These are phyloP conservation scores for Shiraia sp. DNA, from an alignment of 2,329 filamentous ascomycete genomes.

Conservation along the genomic window DNA sequence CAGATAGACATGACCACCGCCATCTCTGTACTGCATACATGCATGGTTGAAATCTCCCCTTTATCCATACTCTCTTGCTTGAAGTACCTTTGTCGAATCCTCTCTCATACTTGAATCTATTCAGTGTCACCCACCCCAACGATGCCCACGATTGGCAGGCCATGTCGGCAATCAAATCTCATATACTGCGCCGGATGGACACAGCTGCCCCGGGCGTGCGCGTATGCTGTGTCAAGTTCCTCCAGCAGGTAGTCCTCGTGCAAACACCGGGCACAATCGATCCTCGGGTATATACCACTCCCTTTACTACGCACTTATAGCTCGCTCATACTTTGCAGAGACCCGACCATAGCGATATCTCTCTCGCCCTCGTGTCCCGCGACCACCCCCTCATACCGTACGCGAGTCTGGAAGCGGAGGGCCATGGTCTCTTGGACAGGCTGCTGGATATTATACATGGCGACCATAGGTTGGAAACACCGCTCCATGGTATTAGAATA, in stretches of 20 bases:
- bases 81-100: slow-evolving; percentile 24
- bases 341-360: slow-evolving; percentile 79
- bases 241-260: slow-evolving; percentile 87
- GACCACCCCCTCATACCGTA: slow-evolving; percentile 81
- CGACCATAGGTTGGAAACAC: slow-evolving; percentile 70
- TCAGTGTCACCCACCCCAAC: slow-evolving; percentile 82
- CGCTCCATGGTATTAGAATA: slow-evolving; percentile 7
- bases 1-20: slow-evolving; percentile 26
- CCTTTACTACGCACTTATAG: slow-evolving; percentile 2
- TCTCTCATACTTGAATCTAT: slow-evolving; percentile 41
- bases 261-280: slow-evolving; percentile 88
- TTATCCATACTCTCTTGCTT: slow-evolving; percentile 17
- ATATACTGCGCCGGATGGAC: slow-evolving; percentile 89
- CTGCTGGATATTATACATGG: slow-evolving; percentile 85
- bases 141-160: slow-evolving; percentile 83
- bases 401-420: slow-evolving; percentile 86
- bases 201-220: slow-evolving; percentile 73
- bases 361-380: slow-evolving; percentile 79
- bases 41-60: slow-evolving; percentile 11
- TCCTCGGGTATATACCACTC: slow-evolving; percentile 67
- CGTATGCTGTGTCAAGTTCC: slow-evolving; percentile 97
- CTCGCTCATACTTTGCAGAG: slow-evolving; percentile 56
- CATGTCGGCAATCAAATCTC: slow-evolving; percentile 86
- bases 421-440: slow-evolving; percentile 85
- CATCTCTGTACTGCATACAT: slow-evolving; percentile 17